Conservation (phyloP, 2,329 filamentous ascomycete genomes). For the Exophiala viscosa region DNA sequence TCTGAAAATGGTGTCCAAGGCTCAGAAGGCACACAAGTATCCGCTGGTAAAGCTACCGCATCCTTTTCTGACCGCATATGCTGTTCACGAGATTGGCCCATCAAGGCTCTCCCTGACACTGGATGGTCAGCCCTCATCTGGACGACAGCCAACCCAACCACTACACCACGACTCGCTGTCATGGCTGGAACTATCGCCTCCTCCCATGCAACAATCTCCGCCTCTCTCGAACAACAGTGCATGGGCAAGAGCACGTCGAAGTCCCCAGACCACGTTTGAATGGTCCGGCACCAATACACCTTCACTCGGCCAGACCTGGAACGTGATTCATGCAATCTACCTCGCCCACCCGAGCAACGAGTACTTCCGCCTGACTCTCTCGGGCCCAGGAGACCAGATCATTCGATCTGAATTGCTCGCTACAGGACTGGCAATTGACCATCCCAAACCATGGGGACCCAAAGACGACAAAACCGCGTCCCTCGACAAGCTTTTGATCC, state of each 20-base stretch:
- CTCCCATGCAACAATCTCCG: slow-evolving; percentile 26
- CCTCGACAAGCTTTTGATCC: slow-evolving; percentile 44
- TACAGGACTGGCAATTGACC: slow-evolving; percentile 42
- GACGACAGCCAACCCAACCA: slow-evolving; percentile 33
- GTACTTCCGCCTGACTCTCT: slow-evolving; percentile 35
- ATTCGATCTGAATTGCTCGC: slow-evolving; percentile 33
- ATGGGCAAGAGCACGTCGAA: slow-evolving; percentile 35
- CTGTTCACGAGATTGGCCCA: slow-evolving; percentile 33
- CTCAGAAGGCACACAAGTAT: slow-evolving; percentile 26
- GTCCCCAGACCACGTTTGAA: slow-evolving; percentile 32
- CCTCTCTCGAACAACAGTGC: slow-evolving; percentile 37
- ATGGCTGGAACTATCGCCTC: slow-evolving; percentile 32
- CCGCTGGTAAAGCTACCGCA: slow-evolving; percentile 46
- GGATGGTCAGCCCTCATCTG: slow-evolving; percentile 34
- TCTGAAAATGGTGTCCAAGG: not conserved
- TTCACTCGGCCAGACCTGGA: slow-evolving; percentile 40
- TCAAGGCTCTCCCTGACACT: slow-evolving; percentile 34
- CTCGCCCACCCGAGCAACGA: slow-evolving; percentile 34
- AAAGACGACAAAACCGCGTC: slow-evolving; percentile 9
- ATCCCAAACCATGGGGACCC: slow-evolving; percentile 38
- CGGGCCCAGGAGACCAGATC: slow-evolving; percentile 30
- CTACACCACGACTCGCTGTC: slow-evolving; percentile 33
- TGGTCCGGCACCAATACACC: slow-evolving; percentile 35
- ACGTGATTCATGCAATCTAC: slow-evolving; percentile 38
- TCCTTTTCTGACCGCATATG: slow-evolving; percentile 45